A percentile compares a stretch with the other conserved stretches of the same genome.
Conservation (phyloP, 2,329 filamentous ascomycete species). For the Pseudogymnoascus sp. region DNA sequence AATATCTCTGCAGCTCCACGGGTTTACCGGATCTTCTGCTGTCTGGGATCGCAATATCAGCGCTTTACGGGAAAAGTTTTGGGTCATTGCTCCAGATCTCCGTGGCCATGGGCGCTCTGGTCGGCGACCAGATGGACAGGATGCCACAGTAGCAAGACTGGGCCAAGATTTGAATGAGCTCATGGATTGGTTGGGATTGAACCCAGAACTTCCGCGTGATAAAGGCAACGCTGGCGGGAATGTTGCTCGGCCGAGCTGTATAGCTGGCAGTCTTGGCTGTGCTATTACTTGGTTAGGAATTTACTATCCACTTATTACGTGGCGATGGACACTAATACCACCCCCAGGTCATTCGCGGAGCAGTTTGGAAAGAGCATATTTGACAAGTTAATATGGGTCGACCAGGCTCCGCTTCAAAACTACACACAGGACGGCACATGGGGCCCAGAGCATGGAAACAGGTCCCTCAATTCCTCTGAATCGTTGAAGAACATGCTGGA, state of each 20-base stretch:
- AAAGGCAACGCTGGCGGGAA: not conserved
- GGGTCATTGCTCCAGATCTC: conserved; percentile 26
- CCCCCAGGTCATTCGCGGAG: conserved; percentile 24
- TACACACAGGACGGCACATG: conserved; percentile 21
- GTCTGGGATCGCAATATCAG: conserved; percentile 27
- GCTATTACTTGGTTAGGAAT: conserved; percentile 25
- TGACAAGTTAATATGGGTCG: conserved; percentile 26
- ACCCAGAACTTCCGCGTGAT: conserved; percentile 9
- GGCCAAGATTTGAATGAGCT: conserved; percentile 27
- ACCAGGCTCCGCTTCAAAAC: conserved; percentile 29
- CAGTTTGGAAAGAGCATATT: conserved; percentile 25
- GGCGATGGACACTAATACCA: not conserved
- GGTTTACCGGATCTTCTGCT: conserved; percentile 27
- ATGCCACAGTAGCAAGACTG: conserved; percentile 23
- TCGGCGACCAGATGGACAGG: conserved; percentile 25
- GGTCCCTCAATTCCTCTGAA: conserved; percentile 24
- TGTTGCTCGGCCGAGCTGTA: conserved; percentile 12
- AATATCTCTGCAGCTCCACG: conserved; percentile 24
- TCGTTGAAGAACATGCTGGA: conserved; percentile 24
- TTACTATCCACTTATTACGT: not conserved
- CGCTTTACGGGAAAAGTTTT: conserved; percentile 18
- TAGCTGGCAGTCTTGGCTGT: conserved; percentile 28
- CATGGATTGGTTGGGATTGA: conserved; percentile 10
- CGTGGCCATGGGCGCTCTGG: conserved; percentile 26
- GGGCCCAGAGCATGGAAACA: conserved; percentile 24